Evolutionary conservation across 805 yeast genomes (phyloP).

Genomic region (Limtongia smithiae): DNA sequence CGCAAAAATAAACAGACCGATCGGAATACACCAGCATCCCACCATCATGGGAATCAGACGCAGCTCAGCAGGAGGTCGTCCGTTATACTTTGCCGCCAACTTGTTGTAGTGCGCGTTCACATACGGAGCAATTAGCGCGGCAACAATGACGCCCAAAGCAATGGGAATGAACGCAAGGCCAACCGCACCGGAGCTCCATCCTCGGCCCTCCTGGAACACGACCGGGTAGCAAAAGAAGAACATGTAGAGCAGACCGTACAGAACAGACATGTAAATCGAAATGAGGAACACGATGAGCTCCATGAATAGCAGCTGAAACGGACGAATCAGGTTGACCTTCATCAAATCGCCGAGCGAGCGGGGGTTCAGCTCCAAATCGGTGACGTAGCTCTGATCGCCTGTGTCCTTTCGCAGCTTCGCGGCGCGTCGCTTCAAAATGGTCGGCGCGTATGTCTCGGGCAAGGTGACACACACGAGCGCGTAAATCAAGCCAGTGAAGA

Average conservation of each 20-base stretch:
- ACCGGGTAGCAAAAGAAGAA: slow-evolving; percentile 63
- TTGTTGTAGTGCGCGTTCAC: slow-evolving; percentile 37
- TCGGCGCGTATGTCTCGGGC: slow-evolving; percentile 65
- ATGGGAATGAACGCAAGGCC: slow-evolving; percentile 67
- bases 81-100: slow-evolving; percentile 43
- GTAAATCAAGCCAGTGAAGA: slow-evolving; percentile 57
- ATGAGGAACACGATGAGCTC: slow-evolving; percentile 48
- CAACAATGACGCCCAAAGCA: slow-evolving; percentile 75
- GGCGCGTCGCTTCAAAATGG: slow-evolving; percentile 51
- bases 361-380: slow-evolving; percentile 75
- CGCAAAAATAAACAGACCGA: slow-evolving; percentile 57
- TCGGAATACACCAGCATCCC: slow-evolving; percentile 50
- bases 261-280: slow-evolving; percentile 47
- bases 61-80: slow-evolving; percentile 52
- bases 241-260: slow-evolving; percentile 53
- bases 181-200: slow-evolving; percentile 50
- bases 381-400: slow-evolving; percentile 46
- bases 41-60: slow-evolving; percentile 59
- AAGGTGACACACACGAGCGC: slow-evolving; percentile 45
- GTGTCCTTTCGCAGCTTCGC: slow-evolving; percentile 49
- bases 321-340: slow-evolving; percentile 67
- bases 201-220: slow-evolving; percentile 52
- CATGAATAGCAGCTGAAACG: slow-evolving; percentile 58
- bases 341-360: slow-evolving; percentile 61
- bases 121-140: slow-evolving; percentile 36